These are phyloP conservation scores for Neopestalotiopsis rosae DNA, from an alignment of 2,329 filamentous ascomycete species.

Conservation along the genomic window DNA sequence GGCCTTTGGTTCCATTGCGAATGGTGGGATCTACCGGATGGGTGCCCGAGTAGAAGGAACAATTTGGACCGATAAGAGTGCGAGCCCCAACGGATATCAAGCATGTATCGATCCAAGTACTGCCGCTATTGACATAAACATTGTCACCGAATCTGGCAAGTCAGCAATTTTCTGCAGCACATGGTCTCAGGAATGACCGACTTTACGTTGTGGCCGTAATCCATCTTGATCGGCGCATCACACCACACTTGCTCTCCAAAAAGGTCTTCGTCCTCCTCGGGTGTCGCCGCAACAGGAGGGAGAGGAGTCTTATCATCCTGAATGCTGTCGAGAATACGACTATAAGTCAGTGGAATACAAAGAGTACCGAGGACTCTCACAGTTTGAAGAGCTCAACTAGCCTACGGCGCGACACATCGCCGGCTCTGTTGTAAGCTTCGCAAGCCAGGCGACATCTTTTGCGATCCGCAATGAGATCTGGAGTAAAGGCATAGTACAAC, in stretches of 20 bases:
- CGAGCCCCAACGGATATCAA: constrained; percentile 76
- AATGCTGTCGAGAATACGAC: constrained; percentile 53
- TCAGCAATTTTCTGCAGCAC: constrained; percentile 15
- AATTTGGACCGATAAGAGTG: constrained; percentile 80
- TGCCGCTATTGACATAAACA: constrained; percentile 78
- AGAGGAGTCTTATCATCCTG: constrained; percentile 66
- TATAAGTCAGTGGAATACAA: constrained; percentile 3
- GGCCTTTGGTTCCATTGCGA: constrained; percentile 76
- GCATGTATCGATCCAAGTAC: constrained; percentile 78
- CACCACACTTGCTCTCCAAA: constrained; percentile 72
- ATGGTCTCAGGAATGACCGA: constrained; percentile 30
- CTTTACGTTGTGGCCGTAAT: constrained; percentile 80
- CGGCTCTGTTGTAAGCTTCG: constrained; percentile 66
- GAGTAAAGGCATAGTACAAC: constrained; percentile 76
- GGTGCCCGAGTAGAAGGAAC: constrained; percentile 74
- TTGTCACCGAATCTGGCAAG: constrained; percentile 62
- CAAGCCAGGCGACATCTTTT: constrained; percentile 67
- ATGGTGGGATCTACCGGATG: constrained; percentile 79
- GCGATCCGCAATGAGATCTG: constrained; percentile 68
- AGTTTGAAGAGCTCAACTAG: constrained; percentile 73
- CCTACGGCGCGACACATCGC: constrained; percentile 63
- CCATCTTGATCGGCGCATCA: constrained; percentile 71
- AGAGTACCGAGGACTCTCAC: constrained; percentile 52
- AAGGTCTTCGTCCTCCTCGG: constrained; percentile 68
- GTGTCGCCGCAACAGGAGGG: constrained; percentile 60